Conservation (phyloP, 768 basidiomycete genomes). For the Russula olivacea region DNA sequence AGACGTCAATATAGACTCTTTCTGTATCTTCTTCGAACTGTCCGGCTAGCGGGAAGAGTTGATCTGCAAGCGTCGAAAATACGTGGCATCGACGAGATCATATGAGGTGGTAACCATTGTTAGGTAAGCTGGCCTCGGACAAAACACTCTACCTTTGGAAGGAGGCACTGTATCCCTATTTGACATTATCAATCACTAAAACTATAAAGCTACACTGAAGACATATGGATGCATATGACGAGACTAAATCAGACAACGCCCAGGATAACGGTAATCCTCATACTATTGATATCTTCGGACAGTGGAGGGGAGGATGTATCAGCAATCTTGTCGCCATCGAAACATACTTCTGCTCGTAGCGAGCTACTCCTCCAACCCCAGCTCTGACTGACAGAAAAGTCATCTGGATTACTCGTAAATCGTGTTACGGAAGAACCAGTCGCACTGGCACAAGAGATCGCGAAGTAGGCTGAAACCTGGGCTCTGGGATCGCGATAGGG, state of each 20-base stretch:
- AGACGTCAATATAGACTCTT: not conserved
- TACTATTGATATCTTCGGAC: slow-evolving; percentile 46
- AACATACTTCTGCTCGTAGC: slow-evolving; percentile 43
- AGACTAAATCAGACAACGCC: slow-evolving; percentile 52
- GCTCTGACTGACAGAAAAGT: slow-evolving; percentile 77
- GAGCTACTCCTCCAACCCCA: slow-evolving; percentile 88
- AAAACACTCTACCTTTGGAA: not conserved
- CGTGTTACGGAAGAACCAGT: slow-evolving; percentile 77
- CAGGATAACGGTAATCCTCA: slow-evolving; percentile 74
- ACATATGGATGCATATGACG: not conserved
- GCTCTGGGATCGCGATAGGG: slow-evolving; percentile 74
- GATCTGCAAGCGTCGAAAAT: slow-evolving; percentile 1
- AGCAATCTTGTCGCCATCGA: slow-evolving; percentile 29
- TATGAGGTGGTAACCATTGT: not conserved
- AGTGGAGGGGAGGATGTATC: slow-evolving; percentile 7
- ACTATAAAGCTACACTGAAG: no score
- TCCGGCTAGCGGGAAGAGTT: not conserved
- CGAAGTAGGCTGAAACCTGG: slow-evolving; percentile 73
- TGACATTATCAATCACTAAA: not conserved
- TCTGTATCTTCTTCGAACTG: not conserved
- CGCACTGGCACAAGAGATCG: slow-evolving; percentile 73
- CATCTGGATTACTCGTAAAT: slow-evolving; percentile 82
- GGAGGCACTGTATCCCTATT: not conserved
- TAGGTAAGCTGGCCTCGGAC: slow-evolving; percentile 4
- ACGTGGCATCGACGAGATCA: slow-evolving; percentile 6